Percentiles rank a stretch among this genome's conserved stretches.
These are phyloP conservation scores for Russula emetica DNA, from an alignment of 768 basidiomycete genomes.

Conservation along the genomic window DNA sequence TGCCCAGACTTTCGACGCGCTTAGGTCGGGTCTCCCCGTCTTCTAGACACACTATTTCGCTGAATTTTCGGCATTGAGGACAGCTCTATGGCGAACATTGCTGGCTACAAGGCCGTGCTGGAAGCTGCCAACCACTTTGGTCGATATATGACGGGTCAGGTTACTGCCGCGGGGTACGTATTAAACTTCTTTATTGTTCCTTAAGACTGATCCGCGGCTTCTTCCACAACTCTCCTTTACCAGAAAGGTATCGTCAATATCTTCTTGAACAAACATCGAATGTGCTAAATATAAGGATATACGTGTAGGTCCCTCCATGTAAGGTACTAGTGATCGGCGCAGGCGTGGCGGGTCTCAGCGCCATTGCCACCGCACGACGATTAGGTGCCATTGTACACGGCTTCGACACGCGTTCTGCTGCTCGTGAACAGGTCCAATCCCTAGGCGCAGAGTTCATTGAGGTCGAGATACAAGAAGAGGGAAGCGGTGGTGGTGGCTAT, in stretches of 20 bases:
- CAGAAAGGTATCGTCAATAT: constrained; percentile 41
- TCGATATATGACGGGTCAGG: constrained; percentile 85
- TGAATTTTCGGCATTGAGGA: background rate
- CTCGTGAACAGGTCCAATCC: constrained; percentile 85
- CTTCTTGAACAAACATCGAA: background rate
- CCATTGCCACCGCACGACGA: constrained; percentile 78
- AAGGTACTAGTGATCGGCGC: constrained; percentile 87
- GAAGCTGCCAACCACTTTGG: constrained; percentile 90
- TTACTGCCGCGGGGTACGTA: constrained; percentile 82
- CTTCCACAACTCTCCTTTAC: constrained; percentile 5
- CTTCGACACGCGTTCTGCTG: constrained; percentile 82
- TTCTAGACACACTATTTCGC: background rate
- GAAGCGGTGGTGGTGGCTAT: constrained; percentile 78
- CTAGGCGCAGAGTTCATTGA: constrained; percentile 90
- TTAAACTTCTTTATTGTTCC: constrained; percentile 14
- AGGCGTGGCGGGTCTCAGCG: constrained; percentile 84
- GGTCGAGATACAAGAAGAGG: constrained; percentile 74
- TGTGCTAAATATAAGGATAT: constrained; percentile 10
- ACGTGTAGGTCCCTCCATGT: constrained; percentile 68
- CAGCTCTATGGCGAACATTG: constrained; percentile 91
- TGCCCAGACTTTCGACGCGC: constrained; percentile 84
- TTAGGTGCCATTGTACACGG: constrained; percentile 86
- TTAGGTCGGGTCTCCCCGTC: constrained; percentile 50
- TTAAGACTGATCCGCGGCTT: constrained; percentile 1
- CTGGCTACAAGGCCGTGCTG: constrained; percentile 89